Conservation (phyloP, 306 rosid species). For the Citrullus mucosospermus region DNA sequence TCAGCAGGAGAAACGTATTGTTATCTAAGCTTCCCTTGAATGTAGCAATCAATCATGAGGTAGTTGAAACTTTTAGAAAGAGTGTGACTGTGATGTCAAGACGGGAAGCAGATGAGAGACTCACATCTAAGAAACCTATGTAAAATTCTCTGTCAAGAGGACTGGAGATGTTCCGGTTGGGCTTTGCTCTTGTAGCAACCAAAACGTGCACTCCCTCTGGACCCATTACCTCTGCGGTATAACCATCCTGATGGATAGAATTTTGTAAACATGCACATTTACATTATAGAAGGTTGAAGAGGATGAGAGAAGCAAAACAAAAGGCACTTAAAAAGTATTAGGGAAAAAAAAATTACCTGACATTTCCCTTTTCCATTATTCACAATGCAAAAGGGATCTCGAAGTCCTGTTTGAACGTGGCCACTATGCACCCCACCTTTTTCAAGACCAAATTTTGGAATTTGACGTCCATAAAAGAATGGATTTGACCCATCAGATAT, state of each 20-base stretch:
- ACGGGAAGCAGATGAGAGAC: constrained; percentile 3
- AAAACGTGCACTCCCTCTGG: constrained; percentile 53
- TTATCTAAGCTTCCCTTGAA: background rate
- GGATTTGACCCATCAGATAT: constrained; percentile 79
- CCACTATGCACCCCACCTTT: constrained; percentile 85
- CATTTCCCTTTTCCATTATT: constrained; percentile 73
- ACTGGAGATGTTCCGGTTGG: constrained; percentile 34
- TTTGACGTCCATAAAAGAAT: constrained; percentile 35
- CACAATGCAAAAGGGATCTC: constrained; percentile 67
- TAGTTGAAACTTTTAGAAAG: background rate
- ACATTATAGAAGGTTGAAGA: background rate
- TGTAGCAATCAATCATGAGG: background rate
- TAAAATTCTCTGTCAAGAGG: constrained; percentile 60
- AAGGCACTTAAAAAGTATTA: background rate
- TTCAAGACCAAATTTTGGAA: constrained; percentile 47
- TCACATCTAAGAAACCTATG: constrained; percentile 57
- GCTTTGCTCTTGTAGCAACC: constrained; percentile 78
- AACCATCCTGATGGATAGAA: constrained; percentile 63
- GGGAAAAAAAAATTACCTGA: constrained; percentile 29
- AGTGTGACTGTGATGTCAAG: background rate
- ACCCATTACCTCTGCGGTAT: constrained; percentile 53
- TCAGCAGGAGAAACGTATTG: background rate
- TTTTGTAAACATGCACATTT: background rate
- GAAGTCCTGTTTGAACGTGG: constrained; percentile 66
- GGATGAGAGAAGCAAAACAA: background rate